These are phyloP conservation scores for Tephrocybe sp. DNA, from an alignment of 768 basidiomycete species.

Conservation along the genomic window DNA sequence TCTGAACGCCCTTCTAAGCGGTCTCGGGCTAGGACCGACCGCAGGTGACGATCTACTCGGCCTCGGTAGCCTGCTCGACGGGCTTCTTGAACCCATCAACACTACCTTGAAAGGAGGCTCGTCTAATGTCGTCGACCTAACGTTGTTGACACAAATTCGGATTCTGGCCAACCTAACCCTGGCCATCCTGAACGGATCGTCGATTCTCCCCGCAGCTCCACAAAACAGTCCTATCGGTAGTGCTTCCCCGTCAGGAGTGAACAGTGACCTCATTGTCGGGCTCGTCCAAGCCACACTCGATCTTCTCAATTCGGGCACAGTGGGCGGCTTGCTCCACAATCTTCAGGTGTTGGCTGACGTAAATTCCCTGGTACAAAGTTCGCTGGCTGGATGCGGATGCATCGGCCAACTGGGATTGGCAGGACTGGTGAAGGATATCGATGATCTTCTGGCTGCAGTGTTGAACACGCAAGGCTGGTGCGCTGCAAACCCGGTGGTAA, in stretches of 20 bases:
- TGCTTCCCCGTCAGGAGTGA: not conserved
- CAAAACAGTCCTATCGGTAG: not conserved
- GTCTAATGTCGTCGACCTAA: constrained; percentile 9
- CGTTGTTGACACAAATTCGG: constrained; percentile 9
- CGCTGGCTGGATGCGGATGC: constrained; percentile 14
- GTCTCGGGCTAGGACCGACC: constrained; percentile 19
- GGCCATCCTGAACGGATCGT: constrained; percentile 5
- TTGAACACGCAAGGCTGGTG: constrained; percentile 15
- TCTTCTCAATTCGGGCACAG: constrained; percentile 12
- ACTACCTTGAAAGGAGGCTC: too few relatives aligned
- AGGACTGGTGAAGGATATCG: constrained; percentile 8
- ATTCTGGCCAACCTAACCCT: constrained; percentile 9
- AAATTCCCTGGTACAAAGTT: constrained; percentile 1
- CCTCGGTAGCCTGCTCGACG: not conserved
- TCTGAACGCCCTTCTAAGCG: constrained; percentile 22
- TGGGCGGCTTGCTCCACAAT: constrained; percentile 7
- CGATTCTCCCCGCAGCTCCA: constrained; percentile 2
- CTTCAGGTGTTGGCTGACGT: constrained; percentile 6
- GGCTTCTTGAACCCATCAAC: not conserved
- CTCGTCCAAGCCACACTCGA: constrained; percentile 15
- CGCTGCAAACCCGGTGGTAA: constrained; percentile 8
- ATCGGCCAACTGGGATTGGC: constrained; percentile 9
- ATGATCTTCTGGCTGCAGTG: constrained; percentile 4
- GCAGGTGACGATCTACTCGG: not conserved
- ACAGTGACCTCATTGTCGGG: constrained; percentile 12